Evolutionary conservation across 495 filamentous ascomycete genomes (phyloP).

Genomic region (Aspergillus wentii): DNA sequence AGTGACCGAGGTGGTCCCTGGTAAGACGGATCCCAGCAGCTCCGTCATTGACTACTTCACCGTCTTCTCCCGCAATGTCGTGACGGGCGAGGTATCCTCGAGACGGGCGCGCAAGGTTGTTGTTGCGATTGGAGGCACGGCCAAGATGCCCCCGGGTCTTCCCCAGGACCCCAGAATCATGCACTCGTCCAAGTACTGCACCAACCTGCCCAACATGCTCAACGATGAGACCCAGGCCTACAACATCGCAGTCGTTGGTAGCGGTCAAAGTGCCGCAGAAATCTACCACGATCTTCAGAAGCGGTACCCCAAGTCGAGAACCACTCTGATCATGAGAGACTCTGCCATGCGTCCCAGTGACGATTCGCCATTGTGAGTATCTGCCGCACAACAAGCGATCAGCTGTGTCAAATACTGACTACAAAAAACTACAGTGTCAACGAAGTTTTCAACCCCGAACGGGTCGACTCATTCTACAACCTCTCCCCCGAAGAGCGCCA

Average conservation of each 20-base stretch:
- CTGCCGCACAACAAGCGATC: neutral
- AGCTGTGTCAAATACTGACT: too few relatives aligned
- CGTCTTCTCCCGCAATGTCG: slow-evolving; percentile 48
- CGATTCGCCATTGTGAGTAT: slow-evolving; percentile 88
- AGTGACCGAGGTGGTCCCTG: slow-evolving; percentile 52
- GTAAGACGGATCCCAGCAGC: slow-evolving; percentile 27
- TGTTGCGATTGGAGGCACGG: slow-evolving; percentile 76
- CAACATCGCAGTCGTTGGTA: slow-evolving; percentile 78
- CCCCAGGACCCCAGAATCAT: slow-evolving; percentile 64
- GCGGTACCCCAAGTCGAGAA: slow-evolving; percentile 76
- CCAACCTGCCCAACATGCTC: slow-evolving; percentile 54
- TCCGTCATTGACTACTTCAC: slow-evolving; percentile 47
- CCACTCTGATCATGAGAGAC: slow-evolving; percentile 69
- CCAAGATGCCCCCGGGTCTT: slow-evolving; percentile 67
- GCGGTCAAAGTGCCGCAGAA: slow-evolving; percentile 90
- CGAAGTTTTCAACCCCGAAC: slow-evolving; percentile 87
- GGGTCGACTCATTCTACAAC: slow-evolving; percentile 67
- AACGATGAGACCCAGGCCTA: slow-evolving; percentile 51
- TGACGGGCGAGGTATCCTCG: slow-evolving; percentile 45
- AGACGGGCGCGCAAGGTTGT: slow-evolving; percentile 75
- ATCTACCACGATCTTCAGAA: slow-evolving; percentile 85
- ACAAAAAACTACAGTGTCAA: slow-evolving; percentile 88
- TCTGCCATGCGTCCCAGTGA: slow-evolving; percentile 84
- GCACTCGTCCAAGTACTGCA: slow-evolving; percentile 86
- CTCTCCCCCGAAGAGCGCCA: slow-evolving; percentile 57